Evolutionary conservation across 108 stramenopile genomes (phyloP).

Genomic region (Skeletonema tropicum): DNA sequence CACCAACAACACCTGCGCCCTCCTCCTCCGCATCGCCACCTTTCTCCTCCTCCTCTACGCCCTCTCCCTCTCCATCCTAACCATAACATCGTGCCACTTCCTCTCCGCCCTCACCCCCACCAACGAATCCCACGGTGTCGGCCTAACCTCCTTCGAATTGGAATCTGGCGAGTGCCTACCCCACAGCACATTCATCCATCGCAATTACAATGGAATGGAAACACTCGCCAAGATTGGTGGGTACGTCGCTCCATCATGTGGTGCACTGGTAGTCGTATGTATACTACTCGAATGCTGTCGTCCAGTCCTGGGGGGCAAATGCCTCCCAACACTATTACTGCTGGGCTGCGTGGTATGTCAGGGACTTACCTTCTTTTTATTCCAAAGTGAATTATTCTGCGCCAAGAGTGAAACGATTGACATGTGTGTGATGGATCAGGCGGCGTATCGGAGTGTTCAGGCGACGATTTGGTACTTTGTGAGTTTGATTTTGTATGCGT

Average conservation of each 20-base stretch:
- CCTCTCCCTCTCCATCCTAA: constrained; percentile 27
- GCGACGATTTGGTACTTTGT: constrained; percentile 29
- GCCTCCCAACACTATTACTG: constrained; percentile 22
- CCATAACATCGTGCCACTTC: constrained; percentile 25
- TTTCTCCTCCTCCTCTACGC: constrained; percentile 32
- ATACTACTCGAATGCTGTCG: constrained; percentile 31
- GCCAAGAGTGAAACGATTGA: constrained; percentile 19
- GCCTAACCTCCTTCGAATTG: constrained; percentile 29
- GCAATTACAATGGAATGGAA: constrained; percentile 52
- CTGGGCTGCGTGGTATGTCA: constrained; percentile 17
- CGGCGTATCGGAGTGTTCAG: constrained; percentile 39
- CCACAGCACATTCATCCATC: constrained; percentile 32
- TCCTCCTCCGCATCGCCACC: too few relatives aligned
- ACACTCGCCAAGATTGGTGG: constrained; percentile 37
- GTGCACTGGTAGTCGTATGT: constrained; percentile 8
- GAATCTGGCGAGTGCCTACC: constrained; percentile 24
- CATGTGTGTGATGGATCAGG: constrained; percentile 27
- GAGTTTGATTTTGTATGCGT: constrained; percentile 28
- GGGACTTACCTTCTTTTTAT: constrained; percentile 44
- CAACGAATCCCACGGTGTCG: constrained; percentile 34
- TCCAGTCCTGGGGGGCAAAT: constrained; percentile 24
- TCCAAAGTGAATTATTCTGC: constrained; percentile 37
- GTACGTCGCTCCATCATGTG: constrained; percentile 27
- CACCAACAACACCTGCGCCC: too few relatives aligned
- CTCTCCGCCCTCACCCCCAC: constrained; percentile 20